Base-by-base conservation (phyloP, 2,329 filamentous ascomycete species). In the Teratosphaeriaceae sp. region DNA sequence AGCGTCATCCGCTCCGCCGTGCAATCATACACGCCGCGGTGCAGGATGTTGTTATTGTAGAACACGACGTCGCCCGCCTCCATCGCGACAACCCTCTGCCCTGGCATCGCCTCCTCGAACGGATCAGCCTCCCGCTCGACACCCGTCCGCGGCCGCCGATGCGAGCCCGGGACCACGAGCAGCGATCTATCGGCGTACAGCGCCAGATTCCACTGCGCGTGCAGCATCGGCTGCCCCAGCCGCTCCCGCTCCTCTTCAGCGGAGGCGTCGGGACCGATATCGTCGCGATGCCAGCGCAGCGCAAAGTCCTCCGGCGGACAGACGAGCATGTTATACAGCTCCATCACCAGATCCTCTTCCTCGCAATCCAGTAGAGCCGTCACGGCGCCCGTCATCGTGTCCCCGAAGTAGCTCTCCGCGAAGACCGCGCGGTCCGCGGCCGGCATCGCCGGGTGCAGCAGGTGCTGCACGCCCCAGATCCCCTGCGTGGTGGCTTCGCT, bases 391-490 rank as follows among this genome's bases (percentile, higher is more conserved):
- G 90, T 63, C 6, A 90, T 68, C 20, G 73, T 70, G 18, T 75
- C 68, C 24, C 80, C 78, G 61, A 94, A 94, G 67, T 95, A 94
- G 44, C 76, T 71, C 39, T 70, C 62, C 4, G 80, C 75, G 64
- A 89, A 94, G 2, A 72, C 61, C 2, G 71, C 63, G 12, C 50
- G 48, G 21, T 48, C 45, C 46, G 77, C 72, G 42, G 76, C 74
- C 0, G 79, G 75, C 53, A 90, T 77, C 1, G 73, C 69, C 0
- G 87, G 87, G 63, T 89, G 82, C 56, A 94, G 72, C 4, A 94
- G 74, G 64, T 89, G 85, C 70, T 94, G 88, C 2, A 94, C 83
- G 50, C 87, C 88, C 88, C 88, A 94, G 64, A 94, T 94, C 16
- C 86, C 86, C 40, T 70, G 65, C 0, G 71, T 68, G 1, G 73